phyloP scores from a whole-genome alignment of 495 filamentous ascomycete genomes.

The Penicillium waksmanii region DNA sequence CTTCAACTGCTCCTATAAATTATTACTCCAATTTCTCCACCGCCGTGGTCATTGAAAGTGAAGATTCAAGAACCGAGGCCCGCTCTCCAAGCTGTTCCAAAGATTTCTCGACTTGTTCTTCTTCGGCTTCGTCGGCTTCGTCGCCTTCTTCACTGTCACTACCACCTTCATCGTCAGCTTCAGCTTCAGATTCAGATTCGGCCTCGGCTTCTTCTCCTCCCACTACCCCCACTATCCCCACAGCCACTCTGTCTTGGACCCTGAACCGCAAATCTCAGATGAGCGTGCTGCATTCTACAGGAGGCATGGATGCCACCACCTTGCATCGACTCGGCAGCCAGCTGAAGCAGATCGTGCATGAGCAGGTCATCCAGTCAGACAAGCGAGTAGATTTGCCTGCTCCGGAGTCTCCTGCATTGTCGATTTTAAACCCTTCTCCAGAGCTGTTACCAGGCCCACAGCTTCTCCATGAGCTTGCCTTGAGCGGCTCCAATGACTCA shows the following conservation, averaged over 20 bases:
- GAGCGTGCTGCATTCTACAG: constrained; percentile 28
- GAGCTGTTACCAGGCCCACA: constrained; percentile 56
- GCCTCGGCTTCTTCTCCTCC: neutral
- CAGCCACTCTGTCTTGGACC: constrained; percentile 21
- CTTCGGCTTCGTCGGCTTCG: neutral
- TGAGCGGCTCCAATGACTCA: constrained; percentile 21
- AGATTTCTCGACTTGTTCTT: neutral
- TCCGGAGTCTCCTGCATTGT: constrained; percentile 41
- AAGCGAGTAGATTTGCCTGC: constrained; percentile 18
- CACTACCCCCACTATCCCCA: neutral
- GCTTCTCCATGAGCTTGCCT: constrained; percentile 68
- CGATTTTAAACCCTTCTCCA: constrained; percentile 66
- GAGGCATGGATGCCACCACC: constrained; percentile 26
- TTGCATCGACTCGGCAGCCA: constrained; percentile 33
- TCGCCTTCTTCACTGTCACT: neutral
- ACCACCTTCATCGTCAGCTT: neutral
- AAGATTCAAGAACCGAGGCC: constrained; percentile 9
- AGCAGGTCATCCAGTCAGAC: constrained; percentile 18
- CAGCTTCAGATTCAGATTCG: neutral
- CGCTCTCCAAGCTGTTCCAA: neutral
- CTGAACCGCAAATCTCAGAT: constrained; percentile 25
- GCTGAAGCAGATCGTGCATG: constrained; percentile 26
- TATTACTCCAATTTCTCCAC: constrained; percentile 9
- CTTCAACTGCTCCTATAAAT: constrained; percentile 19
- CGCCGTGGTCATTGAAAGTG: constrained; percentile 22